Evolutionary conservation across 768 basidiomycete genomes (phyloP).

Genomic region (Lactarius indigo): DNA sequence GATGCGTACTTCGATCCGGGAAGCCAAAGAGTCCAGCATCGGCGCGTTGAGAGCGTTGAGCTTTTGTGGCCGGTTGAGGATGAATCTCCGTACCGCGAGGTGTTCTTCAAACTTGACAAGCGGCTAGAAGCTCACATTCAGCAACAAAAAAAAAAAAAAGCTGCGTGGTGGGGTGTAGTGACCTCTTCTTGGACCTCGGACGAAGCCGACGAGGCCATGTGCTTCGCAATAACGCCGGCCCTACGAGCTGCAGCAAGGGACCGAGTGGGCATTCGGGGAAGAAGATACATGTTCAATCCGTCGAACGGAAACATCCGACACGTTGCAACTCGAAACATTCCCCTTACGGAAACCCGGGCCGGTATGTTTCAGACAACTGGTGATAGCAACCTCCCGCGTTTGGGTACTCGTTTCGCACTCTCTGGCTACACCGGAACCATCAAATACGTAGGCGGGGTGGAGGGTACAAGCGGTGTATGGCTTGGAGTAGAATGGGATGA

Average conservation of each 20-base stretch:
- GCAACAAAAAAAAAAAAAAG: not conserved
- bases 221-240: conserved; percentile 33
- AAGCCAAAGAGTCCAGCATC: conserved; percentile 70
- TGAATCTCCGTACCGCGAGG: conserved; percentile 59
- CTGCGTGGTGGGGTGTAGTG: no score
- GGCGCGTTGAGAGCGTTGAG: conserved; percentile 77
- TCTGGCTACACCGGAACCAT: conserved; percentile 63
- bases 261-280: conserved; percentile 17
- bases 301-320: not conserved
- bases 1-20: conserved; percentile 67
- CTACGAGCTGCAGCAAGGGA: conserved; percentile 30
- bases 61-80: conserved; percentile 75
- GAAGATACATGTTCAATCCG: conserved; percentile 8
- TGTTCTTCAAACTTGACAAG: conserved; percentile 70
- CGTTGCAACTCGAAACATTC: not conserved
- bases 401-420: conserved; percentile 55
- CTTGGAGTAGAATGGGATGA: conserved; percentile 99
- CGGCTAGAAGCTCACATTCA: conserved; percentile 26
- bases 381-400: conserved; percentile 30
- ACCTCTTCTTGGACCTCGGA: conserved; percentile 19
- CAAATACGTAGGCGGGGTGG: conserved; percentile 61
- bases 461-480: conserved; percentile 68
- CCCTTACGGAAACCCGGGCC: not conserved
- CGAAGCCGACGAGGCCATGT: conserved; percentile 32
- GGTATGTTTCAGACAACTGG: conserved; percentile 4